Percentiles rank a stretch among this genome's conserved stretches.
Evolutionary conservation across 169 alveolate genomes (phyloP).

Genomic region (Cryptosporidium xiaoi): DNA sequence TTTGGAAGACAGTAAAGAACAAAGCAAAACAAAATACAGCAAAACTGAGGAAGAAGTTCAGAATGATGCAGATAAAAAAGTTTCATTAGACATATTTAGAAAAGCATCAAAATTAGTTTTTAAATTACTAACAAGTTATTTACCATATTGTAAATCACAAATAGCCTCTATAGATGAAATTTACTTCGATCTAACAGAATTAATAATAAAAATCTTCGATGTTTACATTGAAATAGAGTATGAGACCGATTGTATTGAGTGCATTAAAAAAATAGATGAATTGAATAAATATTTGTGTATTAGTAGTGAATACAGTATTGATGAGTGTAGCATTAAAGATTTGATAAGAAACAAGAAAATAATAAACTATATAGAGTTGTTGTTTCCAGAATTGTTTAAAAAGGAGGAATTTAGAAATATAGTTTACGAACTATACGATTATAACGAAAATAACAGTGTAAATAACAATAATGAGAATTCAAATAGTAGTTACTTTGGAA

Average conservation of each 20-base stretch:
- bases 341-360: not conserved
- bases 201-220: constrained; percentile 12
- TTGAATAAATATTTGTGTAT: not conserved
- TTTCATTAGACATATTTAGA: constrained; percentile 58
- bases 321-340: not conserved
- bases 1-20: not conserved
- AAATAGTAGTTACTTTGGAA: not conserved
- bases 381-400: constrained; percentile 17
- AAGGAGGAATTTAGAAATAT: not conserved
- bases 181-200: constrained; percentile 33
- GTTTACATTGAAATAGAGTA: not conserved
- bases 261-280: not conserved
- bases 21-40: not conserved
- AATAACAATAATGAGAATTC: not conserved
- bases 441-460: not conserved
- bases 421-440: not conserved
- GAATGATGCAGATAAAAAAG: constrained; percentile 2
- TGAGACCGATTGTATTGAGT: not conserved
- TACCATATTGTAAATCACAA: constrained; percentile 47
- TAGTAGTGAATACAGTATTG: constrained; percentile 15
- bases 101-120: constrained; percentile 40
- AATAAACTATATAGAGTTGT: not conserved
- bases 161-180: constrained; percentile 68
- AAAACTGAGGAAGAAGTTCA: not conserved
- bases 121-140: constrained; percentile 1